Percentiles rank a stretch among this genome's conserved stretches.
Evolutionary conservation across 2,329 filamentous ascomycete genomes (phyloP).

Genomic region (Penicillium sp.): DNA sequence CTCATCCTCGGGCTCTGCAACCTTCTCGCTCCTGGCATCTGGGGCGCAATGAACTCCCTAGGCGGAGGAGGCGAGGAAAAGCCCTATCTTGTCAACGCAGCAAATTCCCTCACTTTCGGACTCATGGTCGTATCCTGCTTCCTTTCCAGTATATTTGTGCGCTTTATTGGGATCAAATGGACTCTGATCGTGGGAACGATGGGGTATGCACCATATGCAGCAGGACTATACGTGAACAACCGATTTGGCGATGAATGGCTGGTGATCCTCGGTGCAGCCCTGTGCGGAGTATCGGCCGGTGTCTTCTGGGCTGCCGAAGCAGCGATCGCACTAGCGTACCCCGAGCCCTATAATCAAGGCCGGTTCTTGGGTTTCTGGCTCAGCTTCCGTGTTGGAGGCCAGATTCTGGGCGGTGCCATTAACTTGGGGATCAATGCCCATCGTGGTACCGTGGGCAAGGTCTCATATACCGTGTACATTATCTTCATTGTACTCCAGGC

Average conservation of each 20-base stretch:
- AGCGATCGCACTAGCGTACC: constrained; percentile 67
- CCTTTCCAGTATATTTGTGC: constrained; percentile 60
- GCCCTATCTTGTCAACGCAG: constrained; percentile 64
- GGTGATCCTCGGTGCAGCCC: constrained; percentile 61
- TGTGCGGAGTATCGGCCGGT: constrained; percentile 66
- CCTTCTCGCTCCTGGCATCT: constrained; percentile 66
- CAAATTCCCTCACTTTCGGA: constrained; percentile 67
- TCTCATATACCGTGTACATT: constrained; percentile 65
- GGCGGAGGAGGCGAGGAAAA: constrained; percentile 63
- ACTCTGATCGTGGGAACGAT: constrained; percentile 67
- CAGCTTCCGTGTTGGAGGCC: constrained; percentile 56
- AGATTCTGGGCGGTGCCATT: constrained; percentile 67
- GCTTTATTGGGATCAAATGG: constrained; percentile 65
- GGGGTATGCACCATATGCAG: constrained; percentile 67
- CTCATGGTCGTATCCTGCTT: constrained; percentile 69
- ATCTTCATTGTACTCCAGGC: constrained; percentile 69
- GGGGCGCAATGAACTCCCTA: constrained; percentile 68
- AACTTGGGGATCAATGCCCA: constrained; percentile 63
- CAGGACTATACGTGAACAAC: constrained; percentile 68
- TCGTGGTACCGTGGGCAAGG: constrained; percentile 56
- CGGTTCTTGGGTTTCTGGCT: constrained; percentile 66
- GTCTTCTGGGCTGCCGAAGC: constrained; percentile 74
- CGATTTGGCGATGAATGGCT: constrained; percentile 66
- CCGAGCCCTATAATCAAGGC: constrained; percentile 64
- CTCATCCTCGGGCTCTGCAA: constrained; percentile 67